Evolutionary conservation across 2,329 filamentous ascomycete species (phyloP).

Genomic region (Alternaria ventricosa): DNA sequence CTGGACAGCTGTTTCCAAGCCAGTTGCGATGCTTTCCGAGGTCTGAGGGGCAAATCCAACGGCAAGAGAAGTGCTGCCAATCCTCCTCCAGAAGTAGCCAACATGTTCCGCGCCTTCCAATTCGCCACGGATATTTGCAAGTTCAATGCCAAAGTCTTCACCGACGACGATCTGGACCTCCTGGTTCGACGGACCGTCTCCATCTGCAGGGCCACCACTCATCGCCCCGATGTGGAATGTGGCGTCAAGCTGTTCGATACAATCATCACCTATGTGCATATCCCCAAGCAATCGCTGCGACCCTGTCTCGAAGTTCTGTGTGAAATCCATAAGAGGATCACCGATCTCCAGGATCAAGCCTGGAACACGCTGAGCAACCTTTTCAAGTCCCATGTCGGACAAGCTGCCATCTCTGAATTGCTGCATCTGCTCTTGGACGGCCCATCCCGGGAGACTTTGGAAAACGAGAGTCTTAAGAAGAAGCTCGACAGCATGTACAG

Average conservation of each 20-base stretch:
- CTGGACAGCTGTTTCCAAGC: slow-evolving; percentile 44
- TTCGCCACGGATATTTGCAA: slow-evolving; percentile 74
- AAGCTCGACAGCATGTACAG: slow-evolving; percentile 34
- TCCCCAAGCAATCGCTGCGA: slow-evolving; percentile 68
- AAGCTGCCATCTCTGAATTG: slow-evolving; percentile 70
- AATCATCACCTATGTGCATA: slow-evolving; percentile 73
- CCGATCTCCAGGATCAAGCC: slow-evolving; percentile 65
- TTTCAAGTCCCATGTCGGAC: slow-evolving; percentile 75
- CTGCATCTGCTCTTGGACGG: slow-evolving; percentile 60
- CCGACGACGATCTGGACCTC: slow-evolving; percentile 65
- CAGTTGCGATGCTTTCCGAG: slow-evolving; percentile 35
- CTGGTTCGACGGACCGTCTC: slow-evolving; percentile 68
- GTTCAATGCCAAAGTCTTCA: slow-evolving; percentile 74
- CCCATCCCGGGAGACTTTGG: slow-evolving; percentile 26
- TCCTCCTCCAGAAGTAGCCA: slow-evolving; percentile 35
- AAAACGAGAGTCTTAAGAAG: slow-evolving; percentile 28
- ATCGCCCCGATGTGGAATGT: slow-evolving; percentile 68
- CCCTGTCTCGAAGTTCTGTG: slow-evolving; percentile 74
- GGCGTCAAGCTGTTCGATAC: slow-evolving; percentile 73
- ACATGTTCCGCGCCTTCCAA: slow-evolving; percentile 66
- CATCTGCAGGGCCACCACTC: slow-evolving; percentile 72
- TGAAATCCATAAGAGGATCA: slow-evolving; percentile 72
- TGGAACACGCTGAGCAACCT: slow-evolving; percentile 76
- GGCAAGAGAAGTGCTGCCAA: slow-evolving; percentile 33
- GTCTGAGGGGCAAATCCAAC: slow-evolving; percentile 28